Conservation (phyloP, 805 yeast genomes). For the Zygosaccharomyces gambellarensis region DNA sequence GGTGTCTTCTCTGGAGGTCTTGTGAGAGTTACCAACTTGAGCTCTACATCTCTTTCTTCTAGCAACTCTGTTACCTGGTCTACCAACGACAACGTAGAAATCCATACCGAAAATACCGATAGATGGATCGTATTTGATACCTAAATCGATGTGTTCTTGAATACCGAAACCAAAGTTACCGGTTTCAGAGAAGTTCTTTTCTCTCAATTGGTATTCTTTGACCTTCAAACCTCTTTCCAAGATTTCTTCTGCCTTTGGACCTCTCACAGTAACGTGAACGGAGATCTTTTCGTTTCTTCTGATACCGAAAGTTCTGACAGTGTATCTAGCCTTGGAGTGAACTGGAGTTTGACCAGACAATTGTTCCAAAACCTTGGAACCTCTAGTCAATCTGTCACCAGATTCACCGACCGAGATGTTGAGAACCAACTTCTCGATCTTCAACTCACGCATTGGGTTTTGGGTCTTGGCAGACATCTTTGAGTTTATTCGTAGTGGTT, state of each 20-base stretch:
- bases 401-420: slow-evolving; percentile 99
- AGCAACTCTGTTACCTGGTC: slow-evolving; percentile 98
- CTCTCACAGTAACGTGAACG: slow-evolving; percentile 98
- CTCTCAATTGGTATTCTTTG: slow-evolving; percentile 96
- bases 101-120: slow-evolving; percentile 99
- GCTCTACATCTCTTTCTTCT: slow-evolving; percentile 96
- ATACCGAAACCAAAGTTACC: slow-evolving; percentile 99
- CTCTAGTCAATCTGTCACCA: slow-evolving; percentile 99
- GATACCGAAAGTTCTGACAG: slow-evolving; percentile 99
- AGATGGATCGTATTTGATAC: slow-evolving; percentile 99
- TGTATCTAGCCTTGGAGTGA: slow-evolving; percentile 99
- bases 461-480: slow-evolving; percentile 56
- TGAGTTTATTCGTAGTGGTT: slow-evolving; percentile 18
- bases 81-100: slow-evolving; percentile 98
- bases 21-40: slow-evolving; percentile 87
- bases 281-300: slow-evolving; percentile 99
- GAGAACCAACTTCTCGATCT: slow-evolving; percentile 98
- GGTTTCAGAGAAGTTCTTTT: slow-evolving; percentile 94
- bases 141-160: slow-evolving; percentile 98
- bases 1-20: slow-evolving; percentile 87
- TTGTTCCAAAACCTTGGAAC: slow-evolving; percentile 99
- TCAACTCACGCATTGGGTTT: slow-evolving; percentile 98
- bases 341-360: slow-evolving; percentile 99
- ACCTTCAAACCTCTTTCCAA: slow-evolving; percentile 99
- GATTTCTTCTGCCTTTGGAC: slow-evolving; percentile 99